Percentiles rank a stretch among this genome's conserved stretches.
phyloP scores from a whole-genome alignment of 768 basidiomycete genomes.

The Boletellus ananas region DNA sequence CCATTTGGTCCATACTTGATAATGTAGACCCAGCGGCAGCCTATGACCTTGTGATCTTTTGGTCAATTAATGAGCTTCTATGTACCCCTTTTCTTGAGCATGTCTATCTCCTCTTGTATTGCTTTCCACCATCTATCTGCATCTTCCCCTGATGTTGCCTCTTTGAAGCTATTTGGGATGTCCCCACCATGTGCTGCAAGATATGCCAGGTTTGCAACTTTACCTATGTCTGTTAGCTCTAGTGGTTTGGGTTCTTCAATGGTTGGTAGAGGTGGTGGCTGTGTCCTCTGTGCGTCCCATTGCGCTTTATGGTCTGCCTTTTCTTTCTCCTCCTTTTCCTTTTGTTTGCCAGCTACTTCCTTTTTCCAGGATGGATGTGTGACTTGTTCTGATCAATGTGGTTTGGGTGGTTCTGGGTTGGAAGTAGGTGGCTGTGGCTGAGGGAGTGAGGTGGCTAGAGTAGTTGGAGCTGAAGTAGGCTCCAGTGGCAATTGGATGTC shows the following conservation, averaged over 20 bases:
- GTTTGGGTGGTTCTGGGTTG: neutral
- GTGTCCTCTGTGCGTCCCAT: neutral
- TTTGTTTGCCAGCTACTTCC: neutral
- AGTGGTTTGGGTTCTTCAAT: neutral
- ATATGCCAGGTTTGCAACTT: constrained; percentile 1
- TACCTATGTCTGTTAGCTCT: neutral
- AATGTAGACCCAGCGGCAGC: neutral
- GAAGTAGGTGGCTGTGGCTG: neutral
- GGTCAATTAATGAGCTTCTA: constrained; percentile 9
- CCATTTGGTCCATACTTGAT: constrained; percentile 1
- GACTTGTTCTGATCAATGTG: neutral
- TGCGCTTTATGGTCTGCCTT: neutral
- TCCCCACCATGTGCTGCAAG: neutral
- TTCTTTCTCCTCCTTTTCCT: too few species aligned
- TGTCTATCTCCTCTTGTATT: constrained; percentile 6
- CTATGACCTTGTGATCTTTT: neutral
- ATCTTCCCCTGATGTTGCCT: neutral
- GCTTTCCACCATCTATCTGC: neutral
- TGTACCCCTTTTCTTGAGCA: constrained; percentile 1
- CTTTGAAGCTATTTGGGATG: neutral
- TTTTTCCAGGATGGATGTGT: neutral
- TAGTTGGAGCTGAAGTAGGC: too few species aligned
- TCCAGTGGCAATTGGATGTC: too few species aligned
- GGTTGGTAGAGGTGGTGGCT: neutral
- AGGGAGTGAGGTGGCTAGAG: neutral